Conservation (phyloP, 306 rosid genomes). For the Echinosophora koreensis region DNA sequence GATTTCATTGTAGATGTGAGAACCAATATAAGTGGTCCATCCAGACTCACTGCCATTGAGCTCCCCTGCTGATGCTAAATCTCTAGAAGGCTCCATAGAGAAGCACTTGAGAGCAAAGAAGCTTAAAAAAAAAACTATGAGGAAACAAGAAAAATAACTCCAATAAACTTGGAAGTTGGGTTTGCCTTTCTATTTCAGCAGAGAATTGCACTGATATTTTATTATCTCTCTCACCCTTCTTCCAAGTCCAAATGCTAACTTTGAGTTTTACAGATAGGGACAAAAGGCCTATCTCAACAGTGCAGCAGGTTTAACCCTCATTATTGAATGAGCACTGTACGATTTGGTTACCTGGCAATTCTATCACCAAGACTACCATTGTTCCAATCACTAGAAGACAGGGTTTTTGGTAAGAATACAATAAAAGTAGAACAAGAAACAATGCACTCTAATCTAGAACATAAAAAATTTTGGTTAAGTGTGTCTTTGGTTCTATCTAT, state of each 20-base stretch:
- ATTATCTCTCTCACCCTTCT: slow-evolving; percentile 31
- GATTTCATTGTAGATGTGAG: slow-evolving; percentile 46
- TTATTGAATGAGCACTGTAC: slow-evolving; percentile 65
- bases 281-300: slow-evolving; percentile 63
- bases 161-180: slow-evolving; percentile 35
- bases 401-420: slow-evolving; percentile 32
- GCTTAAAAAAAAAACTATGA: neutral
- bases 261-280: slow-evolving; percentile 48
- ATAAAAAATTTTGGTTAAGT: slow-evolving; percentile 11
- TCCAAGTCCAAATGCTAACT: slow-evolving; percentile 34
- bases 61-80: slow-evolving; percentile 51
- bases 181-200: slow-evolving; percentile 7
- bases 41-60: slow-evolving; percentile 67
- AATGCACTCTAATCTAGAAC: slow-evolving; percentile 3
- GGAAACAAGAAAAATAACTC: too few relatives aligned
- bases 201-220: slow-evolving; percentile 25
- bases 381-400: slow-evolving; percentile 56
- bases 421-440: slow-evolving; percentile 27
- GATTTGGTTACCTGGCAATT: too few relatives aligned
- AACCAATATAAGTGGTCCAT: slow-evolving; percentile 78
- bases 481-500: too few relatives aligned
- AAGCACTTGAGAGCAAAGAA: slow-evolving; percentile 8
- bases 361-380: too few relatives aligned
- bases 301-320: slow-evolving; percentile 52
- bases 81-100: slow-evolving; percentile 66